Conservation (phyloP, 768 basidiomycete genomes). For the Tubosaeta sp. region DNA sequence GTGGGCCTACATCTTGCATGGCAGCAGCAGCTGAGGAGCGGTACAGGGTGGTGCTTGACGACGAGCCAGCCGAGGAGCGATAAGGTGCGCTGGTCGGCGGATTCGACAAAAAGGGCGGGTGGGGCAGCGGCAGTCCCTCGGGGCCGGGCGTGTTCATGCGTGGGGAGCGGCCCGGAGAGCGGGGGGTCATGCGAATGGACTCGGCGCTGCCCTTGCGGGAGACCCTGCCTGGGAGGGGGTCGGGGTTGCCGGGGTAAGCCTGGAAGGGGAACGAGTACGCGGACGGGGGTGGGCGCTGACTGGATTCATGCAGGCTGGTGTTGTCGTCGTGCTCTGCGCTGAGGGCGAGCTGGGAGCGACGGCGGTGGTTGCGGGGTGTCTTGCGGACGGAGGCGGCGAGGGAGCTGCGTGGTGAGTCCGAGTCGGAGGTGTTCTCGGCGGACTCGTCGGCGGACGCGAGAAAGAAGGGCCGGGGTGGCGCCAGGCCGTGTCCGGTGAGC, state of each 20-base stretch:
- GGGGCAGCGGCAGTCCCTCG: constrained; percentile 36
- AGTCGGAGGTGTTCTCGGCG: constrained; percentile 27
- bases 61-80: constrained; percentile 25
- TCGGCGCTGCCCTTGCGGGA: constrained; percentile 43
- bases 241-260: constrained; percentile 62
- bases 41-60: constrained; percentile 28
- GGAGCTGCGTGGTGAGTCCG: constrained; percentile 24
- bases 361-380: constrained; percentile 19
- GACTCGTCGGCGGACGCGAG: constrained; percentile 16
- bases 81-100: constrained; percentile 38
- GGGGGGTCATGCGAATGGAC: constrained; percentile 28
- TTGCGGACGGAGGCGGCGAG: constrained; percentile 13
- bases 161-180: constrained; percentile 20
- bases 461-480: constrained; percentile 37
- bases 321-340: constrained; percentile 20
- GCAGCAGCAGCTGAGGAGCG: constrained; percentile 23
- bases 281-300: constrained; percentile 36
- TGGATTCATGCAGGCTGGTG: constrained; percentile 11
- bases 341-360: constrained; percentile 25
- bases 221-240: constrained; percentile 47
- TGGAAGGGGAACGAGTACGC: constrained; percentile 51
- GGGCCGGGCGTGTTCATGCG: constrained; percentile 16
- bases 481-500: constrained; percentile 7
- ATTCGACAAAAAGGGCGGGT: constrained; percentile 43
- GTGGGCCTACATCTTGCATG: constrained; percentile 8